phyloP scores from a whole-genome alignment of 2,329 filamentous ascomycete genomes.

The Amauroascus verrucosus region DNA sequence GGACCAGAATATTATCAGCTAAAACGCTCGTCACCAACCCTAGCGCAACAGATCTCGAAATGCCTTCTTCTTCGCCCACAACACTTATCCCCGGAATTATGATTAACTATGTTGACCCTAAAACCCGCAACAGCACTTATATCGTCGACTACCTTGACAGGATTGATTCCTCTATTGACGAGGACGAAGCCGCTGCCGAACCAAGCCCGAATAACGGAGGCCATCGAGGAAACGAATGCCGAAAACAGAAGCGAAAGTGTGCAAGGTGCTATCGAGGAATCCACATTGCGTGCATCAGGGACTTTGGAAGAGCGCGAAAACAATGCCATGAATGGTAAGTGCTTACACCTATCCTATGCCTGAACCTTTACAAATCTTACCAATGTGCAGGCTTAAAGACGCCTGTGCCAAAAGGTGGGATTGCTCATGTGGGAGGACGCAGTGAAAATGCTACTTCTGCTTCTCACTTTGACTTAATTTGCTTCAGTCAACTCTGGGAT shows the following conservation, averaged over 20 bases:
- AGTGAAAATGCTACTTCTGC: neutral
- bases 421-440: neutral
- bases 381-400: neutral
- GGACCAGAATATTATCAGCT: too few relatives aligned
- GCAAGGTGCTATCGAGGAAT: neutral
- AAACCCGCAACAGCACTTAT: neutral
- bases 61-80: too few relatives aligned
- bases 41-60: too few relatives aligned
- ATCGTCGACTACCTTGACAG: neutral
- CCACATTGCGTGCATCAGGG: neutral
- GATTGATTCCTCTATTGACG: neutral
- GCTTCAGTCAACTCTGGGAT: too few relatives aligned
- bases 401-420: conserved; percentile 1
- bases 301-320: neutral
- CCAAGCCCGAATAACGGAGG: neutral
- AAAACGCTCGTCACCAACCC: too few relatives aligned
- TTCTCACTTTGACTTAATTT: too few relatives aligned
- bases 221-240: neutral
- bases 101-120: neutral
- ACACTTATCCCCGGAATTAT: neutral
- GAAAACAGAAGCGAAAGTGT: conserved; percentile 1
- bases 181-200: neutral
- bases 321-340: conserved; percentile 1
- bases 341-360: neutral
- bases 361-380: neutral